Base-by-base conservation (phyloP, 106 monocot genomes). In the Dendrobium chrysotoxum region DNA sequence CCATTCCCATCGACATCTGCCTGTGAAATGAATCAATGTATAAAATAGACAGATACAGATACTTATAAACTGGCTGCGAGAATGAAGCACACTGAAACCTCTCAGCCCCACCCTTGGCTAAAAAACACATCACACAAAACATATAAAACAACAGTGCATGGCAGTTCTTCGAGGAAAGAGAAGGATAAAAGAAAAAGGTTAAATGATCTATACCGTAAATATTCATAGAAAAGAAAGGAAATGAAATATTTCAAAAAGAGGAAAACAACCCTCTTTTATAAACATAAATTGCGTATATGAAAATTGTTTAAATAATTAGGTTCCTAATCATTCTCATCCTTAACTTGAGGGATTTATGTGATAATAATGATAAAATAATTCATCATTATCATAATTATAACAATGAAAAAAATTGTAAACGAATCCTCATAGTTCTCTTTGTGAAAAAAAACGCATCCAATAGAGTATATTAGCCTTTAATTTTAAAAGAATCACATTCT, bases 1-100 rank as follows among this genome's bases (percentile, higher is more conserved):
- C 94, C 94, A 87, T 92, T 94, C 78, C 94, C 94, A 82, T 94
- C 94, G 12, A 94, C 94, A 85, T 94, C 94, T 81, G 94, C 90
- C 94, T 94, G 84, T 55, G 50, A 81, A 78, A 84, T 18, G 1
- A 31, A 80, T 40, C 8, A 17, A 41, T 71, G 53, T 53, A 53
- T 53, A 0, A 35, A 35, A 35, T 3, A 35, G 35, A 35, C 35
- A 35, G 35, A 35, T 35, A 54, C 53, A 54, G 53, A 54, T 2
- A 12, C 53, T 54, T 54, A 54, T 15, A 54, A 54, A 17, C 12
- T 54, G 3, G 18, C n/a, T n/a, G n/a, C n/a, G n/a, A n/a, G n/a
- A n/a, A n/a, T n/a, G n/a, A n/a, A n/a, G n/a, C n/a, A n/a, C n/a
- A n/a, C n/a, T n/a, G n/a, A n/a, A n/a, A n/a, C n/a, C n/a, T n/a